Base-by-base conservation (phyloP, 1,284 basidiomycete genomes). In the Cryptococcus sp. region DNA sequence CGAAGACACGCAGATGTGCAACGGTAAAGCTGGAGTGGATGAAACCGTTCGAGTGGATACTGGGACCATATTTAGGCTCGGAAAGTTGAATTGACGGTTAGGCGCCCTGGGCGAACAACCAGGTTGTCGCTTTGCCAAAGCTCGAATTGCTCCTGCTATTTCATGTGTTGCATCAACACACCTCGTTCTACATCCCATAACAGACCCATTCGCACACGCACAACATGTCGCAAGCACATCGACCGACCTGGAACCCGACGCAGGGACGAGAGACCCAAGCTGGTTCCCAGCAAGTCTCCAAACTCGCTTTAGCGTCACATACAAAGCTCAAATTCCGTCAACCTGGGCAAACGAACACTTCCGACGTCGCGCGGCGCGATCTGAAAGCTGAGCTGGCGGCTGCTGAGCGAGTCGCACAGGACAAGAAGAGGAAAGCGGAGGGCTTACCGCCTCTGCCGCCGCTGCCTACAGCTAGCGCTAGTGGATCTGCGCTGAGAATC, bases 261-360 rank as follows among this genome's bases (percentile, higher is more conserved):
- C 70, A 73, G 62, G 79, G 79, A 22, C 64, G 71, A 47, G 79
- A 80, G 63, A 73, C 73, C 66, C 93, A 91, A 76, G 88, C 88
- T 13, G 91, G 90, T 56, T 92, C 91, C 48, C 86, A 90, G 62
- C 90, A 93, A 75, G 90, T 88, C 79, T 93, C 91, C 16, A 88
- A 90, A 71, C 85, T 89, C 58, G 91, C 94, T 74, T 89, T 95
- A 83, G 90, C 93, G 3, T 83, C 90, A 4, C 90, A 96, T 76
- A 97, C 93, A 1, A 94, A 94, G 79, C 87, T 97, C 64, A 97
- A 97, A 82, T 97, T 96, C 80, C 86, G 93, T 30, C 90, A 93
- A 82, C 85, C 88, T 2, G 91, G 91, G 5, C 91, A 94, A 77
- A 92, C 89, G 0, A 87, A 87, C 1, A 75, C 82, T 0, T 78